Conservation (phyloP, 306 rosid species). For the Carpinus fangiana region DNA sequence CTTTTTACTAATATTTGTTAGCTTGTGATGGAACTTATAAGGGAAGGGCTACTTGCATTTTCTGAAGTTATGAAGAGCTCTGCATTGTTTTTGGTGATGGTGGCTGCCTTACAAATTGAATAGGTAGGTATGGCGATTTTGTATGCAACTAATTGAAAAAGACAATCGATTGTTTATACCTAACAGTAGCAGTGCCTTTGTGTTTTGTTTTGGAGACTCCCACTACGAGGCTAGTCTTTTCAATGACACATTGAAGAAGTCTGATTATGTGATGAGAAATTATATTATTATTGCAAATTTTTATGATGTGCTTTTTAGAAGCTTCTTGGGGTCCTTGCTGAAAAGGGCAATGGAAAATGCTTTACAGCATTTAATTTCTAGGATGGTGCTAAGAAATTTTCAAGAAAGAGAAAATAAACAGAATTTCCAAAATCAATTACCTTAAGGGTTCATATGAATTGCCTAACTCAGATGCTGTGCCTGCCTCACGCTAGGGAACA, state of each 20-base stretch:
- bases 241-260: neutral
- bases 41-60: neutral
- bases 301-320: neutral
- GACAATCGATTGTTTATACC: neutral
- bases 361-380: neutral
- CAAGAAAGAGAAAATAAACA: neutral
- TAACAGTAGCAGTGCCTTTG: neutral
- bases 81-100: neutral
- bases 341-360: too few species aligned
- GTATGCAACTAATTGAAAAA: neutral
- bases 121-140: neutral
- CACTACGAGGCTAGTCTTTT: neutral
- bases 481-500: neutral
- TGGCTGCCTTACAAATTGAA: neutral
- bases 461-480: neutral
- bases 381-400: neutral
- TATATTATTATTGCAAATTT: neutral
- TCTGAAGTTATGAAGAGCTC: neutral
- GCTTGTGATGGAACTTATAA: neutral
- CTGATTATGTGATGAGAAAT: neutral
- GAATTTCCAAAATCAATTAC: neutral
- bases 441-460: neutral
- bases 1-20: neutral
- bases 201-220: neutral
- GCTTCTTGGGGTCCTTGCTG: neutral